phyloP scores from a whole-genome alignment of 768 basidiomycete genomes.

The Boletellus ananiceps region DNA sequence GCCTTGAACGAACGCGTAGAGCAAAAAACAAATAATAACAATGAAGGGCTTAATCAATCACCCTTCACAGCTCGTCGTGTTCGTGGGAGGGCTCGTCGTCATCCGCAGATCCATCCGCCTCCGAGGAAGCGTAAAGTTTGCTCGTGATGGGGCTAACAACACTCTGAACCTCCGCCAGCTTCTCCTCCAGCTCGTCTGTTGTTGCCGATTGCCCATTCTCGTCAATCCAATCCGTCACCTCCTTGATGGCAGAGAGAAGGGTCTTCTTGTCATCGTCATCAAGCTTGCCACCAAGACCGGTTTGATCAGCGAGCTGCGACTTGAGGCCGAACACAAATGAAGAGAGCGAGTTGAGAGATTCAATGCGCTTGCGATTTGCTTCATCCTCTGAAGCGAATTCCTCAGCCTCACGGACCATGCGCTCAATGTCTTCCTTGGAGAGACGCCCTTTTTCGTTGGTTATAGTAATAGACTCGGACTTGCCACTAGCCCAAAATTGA shows the following conservation, averaged over 20 bases:
- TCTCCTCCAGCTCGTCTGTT: conserved; percentile 90
- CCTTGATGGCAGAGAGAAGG: conserved; percentile 77
- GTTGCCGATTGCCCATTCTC: conserved; percentile 70
- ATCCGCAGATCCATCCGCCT: conserved; percentile 32
- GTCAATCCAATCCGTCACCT: conserved; percentile 90
- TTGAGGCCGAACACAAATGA: conserved; percentile 84
- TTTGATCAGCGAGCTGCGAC: conserved; percentile 78
- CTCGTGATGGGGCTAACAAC: conserved; percentile 81
- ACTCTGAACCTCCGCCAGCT: conserved; percentile 70
- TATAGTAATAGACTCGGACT: conserved; percentile 87
- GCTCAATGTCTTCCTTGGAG: conserved; percentile 85
- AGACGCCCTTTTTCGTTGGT: conserved; percentile 95
- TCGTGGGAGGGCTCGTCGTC: conserved; percentile 42
- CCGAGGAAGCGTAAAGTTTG: conserved; percentile 61
- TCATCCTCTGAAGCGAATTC: conserved; percentile 81
- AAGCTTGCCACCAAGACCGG: conserved; percentile 89
- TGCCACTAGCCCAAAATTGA: conserved; percentile 46
- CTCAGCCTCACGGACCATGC: conserved; percentile 94
- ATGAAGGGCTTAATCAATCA: neutral
- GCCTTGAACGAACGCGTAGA: neutral
- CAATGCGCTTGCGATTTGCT: conserved; percentile 76
- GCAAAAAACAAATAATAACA: conserved; percentile 8
- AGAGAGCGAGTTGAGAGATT: conserved; percentile 78
- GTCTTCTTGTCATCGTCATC: conserved; percentile 79
- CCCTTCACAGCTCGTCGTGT: conserved; percentile 50